Base-by-base conservation (phyloP, 2,329 filamentous ascomycete species). In the Alternaria sp. region DNA sequence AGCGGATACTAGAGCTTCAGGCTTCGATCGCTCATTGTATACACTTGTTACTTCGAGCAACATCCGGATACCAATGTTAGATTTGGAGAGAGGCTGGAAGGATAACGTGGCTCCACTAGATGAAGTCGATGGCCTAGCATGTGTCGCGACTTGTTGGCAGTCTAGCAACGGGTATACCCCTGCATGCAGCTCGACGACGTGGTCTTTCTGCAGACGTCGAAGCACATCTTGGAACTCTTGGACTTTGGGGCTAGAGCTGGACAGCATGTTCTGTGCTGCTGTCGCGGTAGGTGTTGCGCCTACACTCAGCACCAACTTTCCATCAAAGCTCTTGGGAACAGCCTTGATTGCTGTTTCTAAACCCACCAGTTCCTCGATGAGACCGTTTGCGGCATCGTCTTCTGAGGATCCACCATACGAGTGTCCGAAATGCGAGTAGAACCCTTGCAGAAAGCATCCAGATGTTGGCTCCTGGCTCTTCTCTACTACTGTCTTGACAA, bases 201-300 rank as follows among this genome's bases (percentile, higher is more conserved):
- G 80, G 3, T 65, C 71, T 44, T 75, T 55, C 49, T 78, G 76
- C 55, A 80, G 70, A 20, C 75, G 71, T 11, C 70, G 72, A 25
- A 88, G 79, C 25, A 82, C 75, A 1, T 69, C 64, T 21, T 79
- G 79, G 41, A 87, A 82, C 23, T 79, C 68, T 30, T 79, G 75
- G 6, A 77, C 74, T 0, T 77, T 79, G 5, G 80, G 78, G n/a
- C 60, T 82, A 58, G 65, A 71, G 20, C 58, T 60, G 1, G 84
- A 72, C 6, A 89, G 81, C 69, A 79, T 70, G 69, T 91, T 89
- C 72, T 92, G 88, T 25, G 90, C 83, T 10, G 88, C 85, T 0
- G 89, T 88, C 2, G 89, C 88, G 0, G 92, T 94, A 0, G 92
- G 92, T 18, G 92, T 93, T 0, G 92, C 92, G 6, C 92, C 92